Evolutionary conservation across 768 basidiomycete species (phyloP), one percentile per base, ranked within the genome.

Genomic region (Amanita thiersii): DNA sequence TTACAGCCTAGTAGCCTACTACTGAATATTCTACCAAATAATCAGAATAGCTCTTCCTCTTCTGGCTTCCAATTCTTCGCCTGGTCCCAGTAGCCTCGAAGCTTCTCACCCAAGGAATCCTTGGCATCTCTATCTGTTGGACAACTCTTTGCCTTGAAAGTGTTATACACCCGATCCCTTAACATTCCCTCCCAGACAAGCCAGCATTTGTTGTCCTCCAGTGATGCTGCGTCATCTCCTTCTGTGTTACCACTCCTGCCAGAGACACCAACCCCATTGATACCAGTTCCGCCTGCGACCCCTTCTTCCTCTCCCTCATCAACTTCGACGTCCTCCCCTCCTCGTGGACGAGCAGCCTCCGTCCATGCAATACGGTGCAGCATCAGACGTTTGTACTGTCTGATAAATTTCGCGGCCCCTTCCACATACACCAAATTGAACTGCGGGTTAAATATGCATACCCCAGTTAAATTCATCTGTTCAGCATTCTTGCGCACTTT

Each of bases 401-500:
- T 81, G 50, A 97, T 75, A 46, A 81, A 82, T 60, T 88, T 93
- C 25, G 74, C 63, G 0, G 86, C 86, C 29, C 96, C 96, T 58
- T 99, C 96, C 44, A 96, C 88, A 51, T 94, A 86, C 35, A 99
- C 79, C 68, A 98, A 73, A 53, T 75, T 82, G 69, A 97, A 97
- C 21, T 73, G 63, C 0, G 91, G 85, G 56, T 93, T 80, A 74
- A 91, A 90, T 54, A 96, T 83, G 54, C 87, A 91, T 25, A 93
- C 65, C 7, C 96, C 96, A 0, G 88, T 82, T 10, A 98, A 69
- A 46, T 77, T 80, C 57, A 84, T 71, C 57, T 96, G 91, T 54
- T 94, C 87, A 1, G 96, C 96, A 53, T 98, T 98, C 70, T 88
- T 92, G 45, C 87, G 81, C 39, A 97, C 87, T 68, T 98, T 99